Conservation (phyloP, 2,329 filamentous ascomycete genomes). For the Epichloe sylvatica region DNA sequence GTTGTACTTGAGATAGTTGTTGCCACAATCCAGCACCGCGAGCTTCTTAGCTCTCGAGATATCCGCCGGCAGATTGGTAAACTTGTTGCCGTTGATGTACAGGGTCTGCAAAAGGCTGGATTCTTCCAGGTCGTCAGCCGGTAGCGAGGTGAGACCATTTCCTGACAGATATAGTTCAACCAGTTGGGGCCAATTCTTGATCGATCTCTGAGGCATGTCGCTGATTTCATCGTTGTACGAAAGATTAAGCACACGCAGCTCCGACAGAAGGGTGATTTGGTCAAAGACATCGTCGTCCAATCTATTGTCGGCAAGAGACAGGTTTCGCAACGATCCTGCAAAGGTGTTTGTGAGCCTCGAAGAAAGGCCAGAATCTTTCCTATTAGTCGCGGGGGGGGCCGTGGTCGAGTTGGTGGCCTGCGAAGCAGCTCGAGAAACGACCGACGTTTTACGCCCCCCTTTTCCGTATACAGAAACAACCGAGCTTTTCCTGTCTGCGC, state of each 20-base stretch:
- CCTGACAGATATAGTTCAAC: conserved; percentile 89
- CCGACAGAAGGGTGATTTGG: conserved; percentile 66
- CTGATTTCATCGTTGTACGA: conserved; percentile 83
- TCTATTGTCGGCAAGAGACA: conserved; percentile 87
- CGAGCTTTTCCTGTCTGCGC: conserved; percentile 61
- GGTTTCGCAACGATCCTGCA: conserved; percentile 65
- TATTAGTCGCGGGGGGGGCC: conserved; percentile 37
- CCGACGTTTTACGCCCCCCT: conserved; percentile 71
- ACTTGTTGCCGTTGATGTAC: conserved; percentile 95
- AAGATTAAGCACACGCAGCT: conserved; percentile 78
- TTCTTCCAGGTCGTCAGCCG: conserved; percentile 87
- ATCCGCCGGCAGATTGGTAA: conserved; percentile 89
- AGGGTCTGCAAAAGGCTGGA: conserved; percentile 75
- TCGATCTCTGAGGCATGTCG: conserved; percentile 77
- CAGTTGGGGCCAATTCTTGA: conserved; percentile 80
- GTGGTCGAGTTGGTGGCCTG: conserved; percentile 30
- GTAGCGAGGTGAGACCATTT: conserved; percentile 82
- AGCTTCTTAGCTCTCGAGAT: conserved; percentile 88
- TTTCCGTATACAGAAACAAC: conserved; percentile 69
- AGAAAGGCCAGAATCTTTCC: conserved; percentile 84
- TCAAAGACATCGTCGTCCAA: conserved; percentile 93
- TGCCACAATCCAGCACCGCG: conserved; percentile 83
- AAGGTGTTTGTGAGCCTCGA: conserved; percentile 74
- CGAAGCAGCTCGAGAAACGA: conserved; percentile 51
- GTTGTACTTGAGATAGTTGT: conserved; percentile 94